Evolutionary conservation across 2,329 filamentous ascomycete species (phyloP).

Genomic region (Botrytis fragariae): DNA sequence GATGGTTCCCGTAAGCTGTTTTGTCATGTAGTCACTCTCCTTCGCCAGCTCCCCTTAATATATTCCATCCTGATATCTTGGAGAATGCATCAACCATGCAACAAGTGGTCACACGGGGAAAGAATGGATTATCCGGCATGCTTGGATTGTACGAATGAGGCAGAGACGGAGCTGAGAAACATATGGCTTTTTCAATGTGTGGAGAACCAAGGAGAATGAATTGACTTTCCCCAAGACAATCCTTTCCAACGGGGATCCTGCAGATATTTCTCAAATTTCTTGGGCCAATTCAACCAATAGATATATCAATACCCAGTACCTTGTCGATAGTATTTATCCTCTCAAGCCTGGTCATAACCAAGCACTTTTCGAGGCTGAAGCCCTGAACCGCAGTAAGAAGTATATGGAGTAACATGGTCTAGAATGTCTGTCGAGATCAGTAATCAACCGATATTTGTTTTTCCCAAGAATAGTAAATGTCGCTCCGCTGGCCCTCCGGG

Average conservation of each 20-base stretch:
- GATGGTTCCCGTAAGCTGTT: not conserved
- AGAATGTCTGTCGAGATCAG: not conserved
- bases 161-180: not conserved
- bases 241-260: not conserved
- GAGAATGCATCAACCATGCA: not conserved
- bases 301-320: not conserved
- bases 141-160: not conserved
- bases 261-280: not conserved
- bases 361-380: not conserved
- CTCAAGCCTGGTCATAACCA: not conserved
- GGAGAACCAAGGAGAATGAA: not conserved
- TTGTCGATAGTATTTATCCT: not conserved
- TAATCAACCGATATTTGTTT: not conserved
- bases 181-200: not conserved
- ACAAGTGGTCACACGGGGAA: not conserved
- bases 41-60: not conserved
- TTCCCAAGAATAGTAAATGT: not conserved
- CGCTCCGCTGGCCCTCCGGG: slow-evolving; percentile 4
- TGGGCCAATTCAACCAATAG: not conserved
- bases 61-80: not conserved
- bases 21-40: not conserved
- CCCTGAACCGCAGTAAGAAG: not conserved
- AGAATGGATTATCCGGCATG: not conserved
- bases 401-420: not conserved
- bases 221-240: not conserved